Evolutionary conservation across 305 asterid species (phyloP), one percentile per base, ranked within the genome.

Genomic region (Solanum chacoense): DNA sequence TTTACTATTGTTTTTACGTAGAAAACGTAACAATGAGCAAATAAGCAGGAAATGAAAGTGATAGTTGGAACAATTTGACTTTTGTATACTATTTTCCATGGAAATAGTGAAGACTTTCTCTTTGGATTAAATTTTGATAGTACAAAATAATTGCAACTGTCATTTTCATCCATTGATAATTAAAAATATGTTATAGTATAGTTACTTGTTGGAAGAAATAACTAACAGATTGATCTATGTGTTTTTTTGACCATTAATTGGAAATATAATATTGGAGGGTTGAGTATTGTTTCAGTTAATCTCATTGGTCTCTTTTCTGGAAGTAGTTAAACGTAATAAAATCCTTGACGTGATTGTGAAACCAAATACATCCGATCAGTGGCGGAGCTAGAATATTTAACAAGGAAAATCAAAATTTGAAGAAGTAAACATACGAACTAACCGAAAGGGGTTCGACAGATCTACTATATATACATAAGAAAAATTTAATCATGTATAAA

Each of bases 241-340:
- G 86, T 16, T 42, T 38, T 55, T 63, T 81, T 28, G 0, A 81
- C 18, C 28, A 81, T 45, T 26, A 36, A 10, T 31, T 67, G 31
- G 29, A 24, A 67, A 67, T 67, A 63, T 26, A 69, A 69, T 69
- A 74, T 8, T 32, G 4, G 13, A 38, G 24, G 85, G 85, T 79
- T 78, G 65, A 78, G 84, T 37, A 6, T 78, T 13, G 37, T 42
- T 42, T 80, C 9, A 80, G 85, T 26, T 40, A 80, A 80, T 40
- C 85, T 42, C 38, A 80, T 28, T 28, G 86, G 86, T 81, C 86
- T 81, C 86, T 45, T 81, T 26, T 81, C 22, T 45, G 38, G 71
- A 65, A 28, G 86, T 81, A 81, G 29, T 81, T 81, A 81, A 42
- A 81, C 71, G 78, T 14, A 72, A 10, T 10, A 13, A 38, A 24